Percentiles rank a stretch among this genome's conserved stretches.
These are phyloP conservation scores for Hondaea fermentalgiana DNA, from an alignment of 108 stramenopile genomes.

Conservation along the genomic window DNA sequence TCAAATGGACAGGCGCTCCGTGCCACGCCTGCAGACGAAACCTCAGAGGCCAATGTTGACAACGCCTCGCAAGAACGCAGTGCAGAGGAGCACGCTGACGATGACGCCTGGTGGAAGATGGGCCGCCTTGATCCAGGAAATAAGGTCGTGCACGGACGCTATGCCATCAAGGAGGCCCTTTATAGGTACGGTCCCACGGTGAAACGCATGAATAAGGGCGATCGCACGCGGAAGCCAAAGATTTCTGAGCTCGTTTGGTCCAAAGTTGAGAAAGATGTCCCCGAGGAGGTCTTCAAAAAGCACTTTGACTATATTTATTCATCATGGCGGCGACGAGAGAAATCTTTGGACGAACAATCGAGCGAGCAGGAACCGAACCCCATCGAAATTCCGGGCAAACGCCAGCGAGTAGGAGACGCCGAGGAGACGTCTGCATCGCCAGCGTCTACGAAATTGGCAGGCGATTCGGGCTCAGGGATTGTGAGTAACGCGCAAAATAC, in stretches of 20 bases:
- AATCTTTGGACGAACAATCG: background rate
- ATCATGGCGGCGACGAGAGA: background rate
- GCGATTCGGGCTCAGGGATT: too few species aligned
- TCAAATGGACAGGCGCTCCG: too few species aligned
- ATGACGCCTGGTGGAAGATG: background rate
- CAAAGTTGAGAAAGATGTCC: background rate
- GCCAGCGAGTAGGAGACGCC: background rate
- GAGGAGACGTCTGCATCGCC: background rate
- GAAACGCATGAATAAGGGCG: background rate
- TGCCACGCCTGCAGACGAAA: too few species aligned
- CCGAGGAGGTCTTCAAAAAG: background rate
- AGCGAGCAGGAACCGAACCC: background rate
- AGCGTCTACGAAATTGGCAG: too few species aligned
- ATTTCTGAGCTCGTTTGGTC: background rate
- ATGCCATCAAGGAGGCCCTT: background rate
- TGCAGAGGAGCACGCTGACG: too few species aligned
- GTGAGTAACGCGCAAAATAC: too few species aligned
- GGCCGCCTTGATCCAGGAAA: background rate
- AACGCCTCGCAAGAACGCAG: too few species aligned
- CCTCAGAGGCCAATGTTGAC: too few species aligned
- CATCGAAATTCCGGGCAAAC: background rate
- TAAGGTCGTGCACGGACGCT: background rate
- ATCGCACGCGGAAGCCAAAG: background rate
- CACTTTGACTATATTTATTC: background rate
- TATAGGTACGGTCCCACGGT: background rate